A percentile compares a stretch with the other conserved stretches of the same genome.
Conservation (phyloP, 2,329 filamentous ascomycete species). For the Lachnellula subtilissima region DNA sequence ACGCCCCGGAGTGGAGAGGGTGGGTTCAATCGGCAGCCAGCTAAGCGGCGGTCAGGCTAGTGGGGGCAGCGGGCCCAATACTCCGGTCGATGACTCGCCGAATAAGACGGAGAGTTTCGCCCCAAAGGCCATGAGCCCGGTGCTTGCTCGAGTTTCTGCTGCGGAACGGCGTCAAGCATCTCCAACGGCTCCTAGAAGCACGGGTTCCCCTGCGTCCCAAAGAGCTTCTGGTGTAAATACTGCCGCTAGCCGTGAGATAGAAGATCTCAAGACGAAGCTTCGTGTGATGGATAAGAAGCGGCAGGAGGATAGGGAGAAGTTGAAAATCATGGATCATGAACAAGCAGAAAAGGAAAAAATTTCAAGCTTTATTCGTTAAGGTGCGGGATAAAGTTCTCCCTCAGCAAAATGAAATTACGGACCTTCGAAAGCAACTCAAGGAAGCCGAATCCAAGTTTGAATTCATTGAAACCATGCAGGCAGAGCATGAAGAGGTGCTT, state of each 20-base stretch:
- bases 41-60: slow-evolving; percentile 26
- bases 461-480: slow-evolving; percentile 66
- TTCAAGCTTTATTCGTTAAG: slow-evolving; percentile 82
- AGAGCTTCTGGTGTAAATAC: slow-evolving; percentile 22
- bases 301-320: slow-evolving; percentile 75
- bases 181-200: slow-evolving; percentile 20
- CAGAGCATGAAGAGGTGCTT: slow-evolving; percentile 77
- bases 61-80: slow-evolving; percentile 27
- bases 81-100: slow-evolving; percentile 32
- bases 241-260: slow-evolving; percentile 56
- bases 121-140: slow-evolving; percentile 28
- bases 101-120: slow-evolving; percentile 37
- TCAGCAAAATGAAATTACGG: slow-evolving; percentile 72
- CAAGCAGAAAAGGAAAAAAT: slow-evolving; percentile 71
- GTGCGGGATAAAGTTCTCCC: slow-evolving; percentile 84
- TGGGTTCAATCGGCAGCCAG: slow-evolving; percentile 30
- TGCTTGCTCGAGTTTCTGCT: slow-evolving; percentile 23
- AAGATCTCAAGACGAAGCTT: slow-evolving; percentile 84
- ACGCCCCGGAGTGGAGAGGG: slow-evolving; percentile 27
- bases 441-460: slow-evolving; percentile 68
- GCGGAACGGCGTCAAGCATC: slow-evolving; percentile 19
- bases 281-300: slow-evolving; percentile 84
- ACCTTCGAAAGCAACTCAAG: slow-evolving; percentile 72
- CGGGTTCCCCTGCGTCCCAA: slow-evolving; percentile 21
- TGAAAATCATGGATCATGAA: slow-evolving; percentile 72